Base-by-base conservation (phyloP, 805 yeast genomes). In the Cyberlindnera euphorbiae region DNA sequence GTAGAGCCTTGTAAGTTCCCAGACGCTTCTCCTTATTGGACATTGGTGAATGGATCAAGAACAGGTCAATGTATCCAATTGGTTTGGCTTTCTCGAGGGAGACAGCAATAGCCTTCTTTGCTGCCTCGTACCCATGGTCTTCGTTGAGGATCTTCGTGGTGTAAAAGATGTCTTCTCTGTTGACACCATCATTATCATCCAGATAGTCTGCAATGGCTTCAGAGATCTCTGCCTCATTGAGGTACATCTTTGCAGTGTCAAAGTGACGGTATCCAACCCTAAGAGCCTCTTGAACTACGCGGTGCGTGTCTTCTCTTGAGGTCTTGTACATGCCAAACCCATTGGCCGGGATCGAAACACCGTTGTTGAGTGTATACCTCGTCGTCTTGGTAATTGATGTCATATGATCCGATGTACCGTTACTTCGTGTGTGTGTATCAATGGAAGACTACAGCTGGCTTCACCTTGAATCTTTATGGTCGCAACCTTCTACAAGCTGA, bases 1-100 rank as follows among this genome's bases (percentile, higher is more conserved):
- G 88, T 69, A 84, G 69, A 2, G 88, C 89, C 50, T 62, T 66
- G 73, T 79, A 83, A 1, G 88, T 73, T 26, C 69, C 85, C 29
- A 79, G 47, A 52, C 90, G 66, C 49, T 61, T 47, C 33, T 46
- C 49, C 25, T 62, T 59, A 14, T 74, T 74, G 33, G 69, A 64
- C 36, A 62, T 48, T 17, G 93, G 93, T 6, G 80, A 67, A 50
- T 79, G 85, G 45, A 85, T 77, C 49, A 85, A 63, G 30, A 80
- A 59, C 40, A 85, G 60, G 53, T 86, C 95, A 43, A 85, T 82
- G 52, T 83, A 84, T n/a, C 67, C 73, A 32, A 84, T 55, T 1
- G 59, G 65, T 25, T 68, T 60, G 4, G 77, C 82, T 38, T 66
- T 62, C 5, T 59, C 59, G 24, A 83, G 50, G 45, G 84, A 74